Percentiles rank a stretch among this genome's conserved stretches.
Conservation (phyloP, 2,329 filamentous ascomycete species). For the Beauveria pseudobassiana region DNA sequence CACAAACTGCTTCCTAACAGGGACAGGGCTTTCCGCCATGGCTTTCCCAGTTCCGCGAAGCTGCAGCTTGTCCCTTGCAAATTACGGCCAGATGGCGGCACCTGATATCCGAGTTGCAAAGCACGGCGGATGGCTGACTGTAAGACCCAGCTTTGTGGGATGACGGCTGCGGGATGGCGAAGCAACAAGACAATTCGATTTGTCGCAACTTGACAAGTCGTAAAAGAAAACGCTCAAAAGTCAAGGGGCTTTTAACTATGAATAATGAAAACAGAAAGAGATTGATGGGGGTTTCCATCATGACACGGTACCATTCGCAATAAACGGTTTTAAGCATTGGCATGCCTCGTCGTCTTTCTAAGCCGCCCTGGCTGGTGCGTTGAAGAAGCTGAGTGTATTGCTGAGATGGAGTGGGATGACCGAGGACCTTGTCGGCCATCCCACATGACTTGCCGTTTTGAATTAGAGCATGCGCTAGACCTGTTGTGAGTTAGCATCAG, state of each 20-base stretch:
- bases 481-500: background rate
- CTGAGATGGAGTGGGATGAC: conserved; percentile 3
- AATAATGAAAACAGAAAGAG: background rate
- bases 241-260: background rate
- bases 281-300: background rate
- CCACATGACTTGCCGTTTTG: conserved; percentile 5
- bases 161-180: background rate
- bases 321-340: background rate
- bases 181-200: background rate
- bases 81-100: too few species aligned
- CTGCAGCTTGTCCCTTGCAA: background rate
- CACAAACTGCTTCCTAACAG: conserved; percentile 2
- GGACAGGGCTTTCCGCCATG: conserved; percentile 3
- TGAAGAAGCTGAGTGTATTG: background rate
- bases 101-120: too few species aligned
- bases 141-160: conserved; percentile 1
- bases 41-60: background rate
- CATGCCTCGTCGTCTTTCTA: conserved; percentile 7
- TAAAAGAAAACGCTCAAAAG: background rate
- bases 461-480: background rate
- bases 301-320: background rate
- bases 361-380: conserved; percentile 5
- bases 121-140: background rate
- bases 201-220: background rate
- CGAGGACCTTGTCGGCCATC: conserved; percentile 2